These are phyloP conservation scores for Pseudognaphalium luteoalbum DNA, from an alignment of 129 eudicot species.

Conservation along the genomic window DNA sequence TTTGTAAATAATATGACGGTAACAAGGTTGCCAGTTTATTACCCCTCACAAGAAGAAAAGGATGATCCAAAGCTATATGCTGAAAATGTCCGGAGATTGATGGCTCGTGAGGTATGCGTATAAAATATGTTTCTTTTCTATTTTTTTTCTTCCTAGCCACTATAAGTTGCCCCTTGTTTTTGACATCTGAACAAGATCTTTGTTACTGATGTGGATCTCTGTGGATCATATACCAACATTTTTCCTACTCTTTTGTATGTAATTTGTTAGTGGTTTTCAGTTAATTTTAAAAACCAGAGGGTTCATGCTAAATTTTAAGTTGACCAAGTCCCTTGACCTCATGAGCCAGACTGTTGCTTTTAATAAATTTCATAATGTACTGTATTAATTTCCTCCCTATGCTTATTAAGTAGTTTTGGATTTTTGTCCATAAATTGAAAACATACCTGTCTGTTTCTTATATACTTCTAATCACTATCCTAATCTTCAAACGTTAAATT, in stretches of 20 bases:
- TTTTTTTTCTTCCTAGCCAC: neutral
- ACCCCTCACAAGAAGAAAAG: conserved; percentile 91
- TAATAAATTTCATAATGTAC: neutral
- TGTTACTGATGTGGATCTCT: neutral
- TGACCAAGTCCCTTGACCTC: neutral
- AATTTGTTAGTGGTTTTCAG: neutral
- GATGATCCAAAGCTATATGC: conserved; percentile 87
- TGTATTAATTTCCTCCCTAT: neutral
- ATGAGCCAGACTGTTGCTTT: neutral
- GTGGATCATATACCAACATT: neutral
- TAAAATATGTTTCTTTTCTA: neutral
- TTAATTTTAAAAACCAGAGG: neutral
- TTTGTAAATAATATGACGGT: conserved; percentile 81
- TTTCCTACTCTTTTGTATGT: too few relatives aligned
- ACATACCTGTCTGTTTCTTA: neutral
- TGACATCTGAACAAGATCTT: neutral
- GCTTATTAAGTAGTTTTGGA: neutral
- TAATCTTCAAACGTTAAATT: neutral
- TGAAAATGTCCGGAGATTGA: conserved; percentile 69
- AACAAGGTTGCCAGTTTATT: conserved; percentile 70
- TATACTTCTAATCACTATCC: too few relatives aligned
- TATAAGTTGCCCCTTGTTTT: neutral
- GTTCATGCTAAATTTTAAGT: neutral
- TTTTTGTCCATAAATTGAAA: neutral
- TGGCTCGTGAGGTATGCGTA: conserved; percentile 81